phyloP scores from a whole-genome alignment of 345 rosid genomes.

The Firmiana major region DNA sequence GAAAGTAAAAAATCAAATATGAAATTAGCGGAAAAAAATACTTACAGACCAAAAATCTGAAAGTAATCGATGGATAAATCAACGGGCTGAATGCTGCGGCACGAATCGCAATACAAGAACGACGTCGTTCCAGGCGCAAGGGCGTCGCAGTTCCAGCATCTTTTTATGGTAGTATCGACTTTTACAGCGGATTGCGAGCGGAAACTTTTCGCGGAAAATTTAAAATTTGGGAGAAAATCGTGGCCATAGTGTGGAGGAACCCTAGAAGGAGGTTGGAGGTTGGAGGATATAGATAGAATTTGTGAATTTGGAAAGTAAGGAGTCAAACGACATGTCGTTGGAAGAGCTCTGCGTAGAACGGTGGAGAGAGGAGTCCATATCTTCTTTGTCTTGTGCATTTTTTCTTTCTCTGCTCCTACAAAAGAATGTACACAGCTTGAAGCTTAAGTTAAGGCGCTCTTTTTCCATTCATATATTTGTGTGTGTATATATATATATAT shows the following conservation, averaged over 20 bases:
- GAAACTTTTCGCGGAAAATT: slow-evolving; percentile 29
- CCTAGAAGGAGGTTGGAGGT: not conserved
- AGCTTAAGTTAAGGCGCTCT: no score
- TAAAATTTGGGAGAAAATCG: slow-evolving; percentile 12
- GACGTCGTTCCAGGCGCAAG: slow-evolving; percentile 31
- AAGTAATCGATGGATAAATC: slow-evolving; percentile 75
- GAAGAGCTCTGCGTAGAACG: slow-evolving; percentile 19
- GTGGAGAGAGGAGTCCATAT: slow-evolving; percentile 35
- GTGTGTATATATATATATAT: no score
- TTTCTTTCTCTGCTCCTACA: not conserved
- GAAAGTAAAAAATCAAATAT: not conserved
- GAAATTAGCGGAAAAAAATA: not conserved
- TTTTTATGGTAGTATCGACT: slow-evolving; percentile 5
- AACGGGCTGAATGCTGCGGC: slow-evolving; percentile 76
- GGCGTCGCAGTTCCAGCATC: slow-evolving; percentile 77
- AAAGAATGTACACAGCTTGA: not conserved
- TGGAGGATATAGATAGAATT: slow-evolving; percentile 20
- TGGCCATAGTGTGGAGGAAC: not conserved
- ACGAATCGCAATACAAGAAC: slow-evolving; percentile 63
- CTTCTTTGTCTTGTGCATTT: slow-evolving; percentile 43
- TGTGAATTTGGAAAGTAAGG: slow-evolving; percentile 14
- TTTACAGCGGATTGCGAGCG: slow-evolving; percentile 31
- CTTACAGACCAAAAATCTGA: slow-evolving; percentile 78
- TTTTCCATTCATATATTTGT: no score
- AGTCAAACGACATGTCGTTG: slow-evolving; percentile 19